A percentile compares a stretch with the other conserved stretches of the same genome.
These are phyloP conservation scores for Gossypium turneri DNA, from an alignment of 345 rosid genomes.

Conservation along the genomic window DNA sequence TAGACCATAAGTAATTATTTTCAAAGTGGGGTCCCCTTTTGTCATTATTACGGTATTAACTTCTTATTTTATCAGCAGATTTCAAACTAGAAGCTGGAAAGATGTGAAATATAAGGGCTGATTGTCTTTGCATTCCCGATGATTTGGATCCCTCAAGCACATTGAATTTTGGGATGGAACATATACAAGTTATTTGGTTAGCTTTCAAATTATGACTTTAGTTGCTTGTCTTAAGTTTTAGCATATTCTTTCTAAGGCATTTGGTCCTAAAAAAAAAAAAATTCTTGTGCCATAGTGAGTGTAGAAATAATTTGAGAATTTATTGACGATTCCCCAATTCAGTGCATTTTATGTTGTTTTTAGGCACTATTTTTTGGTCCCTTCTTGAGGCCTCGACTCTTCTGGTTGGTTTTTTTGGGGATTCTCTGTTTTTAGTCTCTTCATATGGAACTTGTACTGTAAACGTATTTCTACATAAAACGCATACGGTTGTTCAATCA, in stretches of 20 bases:
- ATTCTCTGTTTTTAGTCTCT: background rate
- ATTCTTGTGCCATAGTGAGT: constrained; percentile 26
- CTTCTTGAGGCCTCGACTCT: background rate
- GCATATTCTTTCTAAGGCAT: constrained; percentile 30
- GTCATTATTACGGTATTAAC: background rate
- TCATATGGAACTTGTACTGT: constrained; percentile 4
- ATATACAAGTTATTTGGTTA: constrained; percentile 15
- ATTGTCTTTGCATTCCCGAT: constrained; percentile 23
- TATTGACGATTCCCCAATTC: constrained; percentile 7
- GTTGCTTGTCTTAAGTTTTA: constrained; percentile 18
- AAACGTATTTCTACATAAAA: constrained; percentile 6
- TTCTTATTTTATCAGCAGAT: constrained; percentile 21
- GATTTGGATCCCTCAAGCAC: constrained; percentile 32
- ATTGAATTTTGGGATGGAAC: constrained; percentile 32
- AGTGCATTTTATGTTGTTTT: background rate
- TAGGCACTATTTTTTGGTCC: background rate
- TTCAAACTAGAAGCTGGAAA: constrained; percentile 26
- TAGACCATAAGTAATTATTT: background rate
- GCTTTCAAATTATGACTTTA: constrained; percentile 14
- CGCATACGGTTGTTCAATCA: background rate
- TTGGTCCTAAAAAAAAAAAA: background rate
- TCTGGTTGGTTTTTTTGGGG: constrained; percentile 2
- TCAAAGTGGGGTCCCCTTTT: background rate
- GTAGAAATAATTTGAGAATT: constrained; percentile 23
- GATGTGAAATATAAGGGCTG: constrained; percentile 26